A percentile compares a stretch with the other conserved stretches of the same genome.
phyloP scores from a whole-genome alignment of 2,329 filamentous ascomycete genomes.

The Cytospora paraplurivora region DNA sequence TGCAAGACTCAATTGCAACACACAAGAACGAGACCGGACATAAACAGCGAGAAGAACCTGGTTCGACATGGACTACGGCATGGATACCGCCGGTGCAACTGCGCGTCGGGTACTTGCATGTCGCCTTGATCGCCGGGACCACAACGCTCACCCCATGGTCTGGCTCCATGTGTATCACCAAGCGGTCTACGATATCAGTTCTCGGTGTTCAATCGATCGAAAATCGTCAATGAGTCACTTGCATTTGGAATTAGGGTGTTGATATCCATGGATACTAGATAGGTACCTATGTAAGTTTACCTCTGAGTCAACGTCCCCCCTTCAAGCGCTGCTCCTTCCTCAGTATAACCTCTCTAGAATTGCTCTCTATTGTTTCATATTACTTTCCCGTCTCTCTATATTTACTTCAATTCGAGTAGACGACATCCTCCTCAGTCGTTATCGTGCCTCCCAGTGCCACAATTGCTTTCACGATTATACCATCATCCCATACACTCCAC shows the following conservation, averaged over 20 bases:
- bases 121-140: background rate
- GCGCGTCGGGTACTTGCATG: background rate
- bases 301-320: conserved; percentile 2
- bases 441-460: background rate
- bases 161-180: background rate
- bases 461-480: background rate
- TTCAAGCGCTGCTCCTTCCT: conserved; percentile 13
- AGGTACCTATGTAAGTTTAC: background rate
- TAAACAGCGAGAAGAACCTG: background rate
- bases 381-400: background rate
- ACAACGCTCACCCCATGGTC: background rate
- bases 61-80: background rate
- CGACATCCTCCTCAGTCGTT: background rate
- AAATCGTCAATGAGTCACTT: conserved; percentile 33
- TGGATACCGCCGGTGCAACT: conserved; percentile 7
- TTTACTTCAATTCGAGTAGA: background rate
- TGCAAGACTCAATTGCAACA: background rate
- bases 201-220: conserved; percentile 9
- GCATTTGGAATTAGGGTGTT: conserved; percentile 15
- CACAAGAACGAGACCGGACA: background rate
- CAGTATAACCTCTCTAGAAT: conserved; percentile 6
- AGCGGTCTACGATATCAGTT: background rate
- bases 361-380: conserved; percentile 2
- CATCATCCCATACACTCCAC: conserved; percentile 1
- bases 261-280: background rate